phyloP scores from a whole-genome alignment of 768 basidiomycete species.

The Boletus rubescentipes region DNA sequence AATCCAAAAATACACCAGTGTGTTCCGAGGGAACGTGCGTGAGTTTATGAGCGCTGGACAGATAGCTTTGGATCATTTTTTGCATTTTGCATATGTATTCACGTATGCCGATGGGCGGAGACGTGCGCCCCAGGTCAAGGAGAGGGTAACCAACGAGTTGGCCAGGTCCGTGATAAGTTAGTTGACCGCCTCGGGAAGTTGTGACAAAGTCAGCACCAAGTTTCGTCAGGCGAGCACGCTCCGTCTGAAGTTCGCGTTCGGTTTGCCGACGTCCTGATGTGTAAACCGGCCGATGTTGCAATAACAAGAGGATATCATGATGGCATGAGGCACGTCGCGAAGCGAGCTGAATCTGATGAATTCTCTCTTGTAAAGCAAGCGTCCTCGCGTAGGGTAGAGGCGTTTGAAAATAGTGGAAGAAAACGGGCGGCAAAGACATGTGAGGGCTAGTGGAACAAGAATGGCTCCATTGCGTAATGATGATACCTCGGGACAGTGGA shows the following conservation, averaged over 20 bases:
- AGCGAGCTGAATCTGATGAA: constrained; percentile 65
- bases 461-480: no score
- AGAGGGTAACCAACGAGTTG: constrained; percentile 96
- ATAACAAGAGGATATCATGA: constrained; percentile 68
- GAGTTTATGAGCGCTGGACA: constrained; percentile 61
- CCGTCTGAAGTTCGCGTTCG: constrained; percentile 53
- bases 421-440: constrained; percentile 54
- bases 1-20: constrained; percentile 87
- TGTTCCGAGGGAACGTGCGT: constrained; percentile 62
- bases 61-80: constrained; percentile 61
- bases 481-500: no score
- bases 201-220: constrained; percentile 88
- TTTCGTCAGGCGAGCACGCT: constrained; percentile 61
- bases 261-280: constrained; percentile 90
- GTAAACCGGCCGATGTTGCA: constrained; percentile 93
- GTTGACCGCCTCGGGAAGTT: constrained; percentile 84
- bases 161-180: constrained; percentile 97
- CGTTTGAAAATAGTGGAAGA: constrained; percentile 74
- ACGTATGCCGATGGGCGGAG: constrained; percentile 68
- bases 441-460: not conserved
- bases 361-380: constrained; percentile 65
- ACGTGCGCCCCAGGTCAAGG: constrained; percentile 80
- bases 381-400: constrained; percentile 77
- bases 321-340: constrained; percentile 48
- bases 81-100: constrained; percentile 88